Percentiles rank a stretch among this genome's conserved stretches.
These are phyloP conservation scores for Pisolithus albus DNA, from an alignment of 768 basidiomycete genomes.

Conservation along the genomic window DNA sequence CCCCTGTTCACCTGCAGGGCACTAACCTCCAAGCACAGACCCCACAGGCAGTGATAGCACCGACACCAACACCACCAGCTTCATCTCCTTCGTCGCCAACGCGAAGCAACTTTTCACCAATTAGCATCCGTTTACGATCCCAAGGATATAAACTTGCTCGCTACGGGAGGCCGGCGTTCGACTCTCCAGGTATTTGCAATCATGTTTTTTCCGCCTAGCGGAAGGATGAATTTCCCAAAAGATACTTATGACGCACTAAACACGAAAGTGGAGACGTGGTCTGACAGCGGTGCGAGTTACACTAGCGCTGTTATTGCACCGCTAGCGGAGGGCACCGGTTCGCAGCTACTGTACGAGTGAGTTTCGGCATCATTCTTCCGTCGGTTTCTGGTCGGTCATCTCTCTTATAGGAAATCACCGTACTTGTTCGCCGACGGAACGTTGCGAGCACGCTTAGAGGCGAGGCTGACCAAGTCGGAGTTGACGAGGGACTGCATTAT, in stretches of 20 bases:
- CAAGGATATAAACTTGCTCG: constrained; percentile 3
- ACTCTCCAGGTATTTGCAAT: neutral
- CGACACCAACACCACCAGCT: neutral
- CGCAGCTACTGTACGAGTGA: constrained; percentile 45
- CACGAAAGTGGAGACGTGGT: constrained; percentile 5
- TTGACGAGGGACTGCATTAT: constrained; percentile 34
- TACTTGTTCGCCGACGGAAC: constrained; percentile 40
- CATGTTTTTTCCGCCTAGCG: neutral
- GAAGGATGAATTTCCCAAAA: neutral
- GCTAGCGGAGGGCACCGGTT: constrained; percentile 35
- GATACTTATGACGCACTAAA: neutral
- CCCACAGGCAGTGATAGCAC: too few species aligned
- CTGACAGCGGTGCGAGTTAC: constrained; percentile 4
- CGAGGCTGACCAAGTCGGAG: constrained; percentile 31
- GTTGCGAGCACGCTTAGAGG: constrained; percentile 40
- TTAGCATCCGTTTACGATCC: neutral
- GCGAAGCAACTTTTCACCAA: neutral
- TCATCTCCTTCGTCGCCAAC: neutral
- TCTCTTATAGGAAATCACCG: constrained; percentile 31
- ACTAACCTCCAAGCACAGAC: neutral
- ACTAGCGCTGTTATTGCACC: constrained; percentile 28
- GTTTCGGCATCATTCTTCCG: constrained; percentile 13
- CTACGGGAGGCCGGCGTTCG: neutral
- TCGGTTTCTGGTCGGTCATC: neutral
- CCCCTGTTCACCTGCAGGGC: neutral